phyloP scores from a whole-genome alignment of 257 asterid genomes.

The Paulownia fortunei region DNA sequence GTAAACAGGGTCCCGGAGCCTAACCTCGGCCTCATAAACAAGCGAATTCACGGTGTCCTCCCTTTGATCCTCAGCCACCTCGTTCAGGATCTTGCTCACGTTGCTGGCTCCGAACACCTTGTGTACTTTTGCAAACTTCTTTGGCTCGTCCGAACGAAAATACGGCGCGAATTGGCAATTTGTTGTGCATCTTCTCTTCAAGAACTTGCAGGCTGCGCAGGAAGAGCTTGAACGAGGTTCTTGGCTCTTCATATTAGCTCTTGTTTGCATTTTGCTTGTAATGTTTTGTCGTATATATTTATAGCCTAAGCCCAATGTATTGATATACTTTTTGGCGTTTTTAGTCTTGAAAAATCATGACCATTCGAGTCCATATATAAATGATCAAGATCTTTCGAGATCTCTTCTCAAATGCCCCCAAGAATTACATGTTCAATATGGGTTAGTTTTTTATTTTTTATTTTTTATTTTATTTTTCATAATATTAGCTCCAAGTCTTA shows the following conservation, averaged over 20 bases:
- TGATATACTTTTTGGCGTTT: not conserved
- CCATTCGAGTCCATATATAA: not conserved
- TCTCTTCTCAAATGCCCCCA: not conserved
- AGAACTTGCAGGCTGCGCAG: slow-evolving; percentile 74
- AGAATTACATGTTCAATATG: not conserved
- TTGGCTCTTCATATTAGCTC: slow-evolving; percentile 42
- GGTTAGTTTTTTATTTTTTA: not conserved
- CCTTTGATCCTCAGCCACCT: slow-evolving; percentile 57
- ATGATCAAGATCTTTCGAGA: not conserved
- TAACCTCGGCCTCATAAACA: slow-evolving; percentile 63
- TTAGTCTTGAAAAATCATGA: not conserved
- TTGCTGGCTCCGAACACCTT: slow-evolving; percentile 72
- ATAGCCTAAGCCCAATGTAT: slow-evolving; percentile 11
- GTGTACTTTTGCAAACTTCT: slow-evolving; percentile 65
- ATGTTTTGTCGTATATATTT: slow-evolving; percentile 14
- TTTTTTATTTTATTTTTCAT: too few relatives aligned
- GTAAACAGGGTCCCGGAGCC: slow-evolving; percentile 58
- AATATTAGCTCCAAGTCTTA: too few relatives aligned
- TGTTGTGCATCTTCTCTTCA: slow-evolving; percentile 58
- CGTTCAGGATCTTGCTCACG: slow-evolving; percentile 66
- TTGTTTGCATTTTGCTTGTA: not conserved
- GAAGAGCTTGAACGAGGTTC: slow-evolving; percentile 65
- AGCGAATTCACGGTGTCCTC: slow-evolving; percentile 61
- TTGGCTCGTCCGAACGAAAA: slow-evolving; percentile 57
- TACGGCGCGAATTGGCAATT: slow-evolving; percentile 65